Base-by-base conservation (phyloP, 805 yeast genomes). In the Cyberlindnera mrakii region DNA sequence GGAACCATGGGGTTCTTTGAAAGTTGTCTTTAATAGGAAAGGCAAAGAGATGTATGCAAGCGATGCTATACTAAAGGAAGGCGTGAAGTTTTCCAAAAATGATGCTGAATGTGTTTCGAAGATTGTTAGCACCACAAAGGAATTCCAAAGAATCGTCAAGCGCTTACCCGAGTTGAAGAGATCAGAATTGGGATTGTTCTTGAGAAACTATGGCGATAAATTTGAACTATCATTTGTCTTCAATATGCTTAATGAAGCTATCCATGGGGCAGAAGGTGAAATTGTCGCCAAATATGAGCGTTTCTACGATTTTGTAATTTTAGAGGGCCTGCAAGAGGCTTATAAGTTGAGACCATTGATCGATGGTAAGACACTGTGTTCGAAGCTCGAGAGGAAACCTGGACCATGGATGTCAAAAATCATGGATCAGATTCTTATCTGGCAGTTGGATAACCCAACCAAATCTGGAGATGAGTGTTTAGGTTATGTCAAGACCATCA, bases 371-470 rank as follows among this genome's bases (percentile, higher is more conserved):
- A 74, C 76, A 36, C 61, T 91, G 36, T 65, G 74, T 40, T 63
- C 67, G 35, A 61, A 68, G 17, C 61, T 85, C 25, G 64, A 70
- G 18, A 66, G 68, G 43, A 84, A 82, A 55, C 86, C 91, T 0
- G 99, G 99, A 0, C 89, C 90, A 6, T 89, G 97, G 96, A 70
- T 91, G 74, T 70, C 77, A 8, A 63, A 62, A 8, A 63, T 80
- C 8, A 72, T 78, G 45, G 77, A 77, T 6, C 62, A 71, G 36
- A 70, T 85, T 6, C 60, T 87, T 29, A 62, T 70, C 16, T 85
- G 90, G 89, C 96, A 90, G 64, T 66, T 90, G 42, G 89, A 82
- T 49, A 62, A 88, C 53, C 95, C 95, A 0, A 57, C 54, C 0
- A 71, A 71, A 8, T 59, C 71, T 0, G 67, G 65, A 39, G 78